A percentile compares a stretch with the other conserved stretches of the same genome.
Evolutionary conservation across 768 basidiomycete genomes (phyloP).

Genomic region (Boletus fagicola): DNA sequence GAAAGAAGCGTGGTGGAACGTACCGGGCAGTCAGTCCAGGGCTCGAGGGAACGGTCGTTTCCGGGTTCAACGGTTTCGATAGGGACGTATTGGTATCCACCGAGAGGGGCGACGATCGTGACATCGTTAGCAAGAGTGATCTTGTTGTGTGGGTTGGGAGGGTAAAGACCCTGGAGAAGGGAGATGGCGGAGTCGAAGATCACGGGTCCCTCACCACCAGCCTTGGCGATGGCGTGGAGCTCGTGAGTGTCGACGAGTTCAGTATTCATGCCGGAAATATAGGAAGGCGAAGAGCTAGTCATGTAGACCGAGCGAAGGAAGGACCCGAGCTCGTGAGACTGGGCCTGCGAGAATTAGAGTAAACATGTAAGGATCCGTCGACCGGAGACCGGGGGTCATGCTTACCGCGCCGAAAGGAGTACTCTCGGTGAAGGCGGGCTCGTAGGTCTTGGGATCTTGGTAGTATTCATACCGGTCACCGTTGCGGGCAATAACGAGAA

Average conservation of each 20-base stretch:
- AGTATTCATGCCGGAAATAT: constrained; percentile 60
- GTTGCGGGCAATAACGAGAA: constrained; percentile 74
- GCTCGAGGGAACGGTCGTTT: constrained; percentile 81
- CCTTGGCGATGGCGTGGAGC: constrained; percentile 76
- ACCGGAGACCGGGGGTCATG: background rate
- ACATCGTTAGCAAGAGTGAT: constrained; percentile 78
- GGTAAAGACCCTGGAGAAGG: constrained; percentile 82
- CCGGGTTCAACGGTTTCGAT: constrained; percentile 86
- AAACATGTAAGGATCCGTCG: background rate
- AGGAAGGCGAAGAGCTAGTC: constrained; percentile 61
- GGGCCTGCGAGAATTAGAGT: constrained; percentile 41
- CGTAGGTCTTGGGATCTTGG: constrained; percentile 71
- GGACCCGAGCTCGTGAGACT: constrained; percentile 64
- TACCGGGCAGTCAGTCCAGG: constrained; percentile 68
- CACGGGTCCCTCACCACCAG: constrained; percentile 79
- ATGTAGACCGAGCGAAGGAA: constrained; percentile 67
- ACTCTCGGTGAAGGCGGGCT: constrained; percentile 59
- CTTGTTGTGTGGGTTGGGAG: constrained; percentile 70
- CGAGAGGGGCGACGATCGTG: constrained; percentile 67
- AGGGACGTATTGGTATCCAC: constrained; percentile 85
- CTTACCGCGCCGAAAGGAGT: constrained; percentile 75
- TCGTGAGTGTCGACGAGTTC: constrained; percentile 73
- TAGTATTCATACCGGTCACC: constrained; percentile 69
- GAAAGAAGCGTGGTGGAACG: constrained; percentile 10
- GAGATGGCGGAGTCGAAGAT: constrained; percentile 87